phyloP scores from a whole-genome alignment of 331 rosid genomes.

The Quercus tomentella region DNA sequence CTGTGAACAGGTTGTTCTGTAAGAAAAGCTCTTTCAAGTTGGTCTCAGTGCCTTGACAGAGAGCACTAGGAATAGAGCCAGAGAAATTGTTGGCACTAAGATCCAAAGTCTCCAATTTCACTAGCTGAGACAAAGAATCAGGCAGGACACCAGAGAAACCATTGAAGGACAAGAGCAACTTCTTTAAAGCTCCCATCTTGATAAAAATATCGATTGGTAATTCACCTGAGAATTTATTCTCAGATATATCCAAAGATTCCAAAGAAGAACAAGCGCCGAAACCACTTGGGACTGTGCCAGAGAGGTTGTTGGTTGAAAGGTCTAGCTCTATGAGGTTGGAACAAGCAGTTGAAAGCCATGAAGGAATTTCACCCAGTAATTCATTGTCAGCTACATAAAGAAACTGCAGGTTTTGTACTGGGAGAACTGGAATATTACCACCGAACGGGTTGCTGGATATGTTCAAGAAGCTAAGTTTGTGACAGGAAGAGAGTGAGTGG shows the following conservation, averaged over 20 bases:
- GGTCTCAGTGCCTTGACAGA: constrained; percentile 44
- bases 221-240: constrained; percentile 51
- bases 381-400: constrained; percentile 47
- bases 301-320: constrained; percentile 53
- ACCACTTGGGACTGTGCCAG: constrained; percentile 48
- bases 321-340: constrained; percentile 44
- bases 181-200: constrained; percentile 44
- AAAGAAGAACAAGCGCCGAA: constrained; percentile 48
- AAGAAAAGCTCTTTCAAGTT: constrained; percentile 59
- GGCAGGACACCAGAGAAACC: constrained; percentile 48
- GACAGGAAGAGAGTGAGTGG: constrained; percentile 37
- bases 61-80: constrained; percentile 47
- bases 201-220: constrained; percentile 45
- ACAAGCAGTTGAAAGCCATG: constrained; percentile 39
- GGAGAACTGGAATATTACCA: constrained; percentile 54
- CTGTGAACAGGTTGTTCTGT: constrained; percentile 65
- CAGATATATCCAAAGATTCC: constrained; percentile 48
- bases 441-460: constrained; percentile 57
- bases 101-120: constrained; percentile 60
- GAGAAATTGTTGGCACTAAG: constrained; percentile 68
- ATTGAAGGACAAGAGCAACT: constrained; percentile 44
- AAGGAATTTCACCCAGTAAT: constrained; percentile 57
- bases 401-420: constrained; percentile 38
- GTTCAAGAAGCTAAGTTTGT: constrained; percentile 44
- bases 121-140: constrained; percentile 40